phyloP scores from a whole-genome alignment of 192 early-diverging fungal genomes.

The Pilaira anomala region DNA sequence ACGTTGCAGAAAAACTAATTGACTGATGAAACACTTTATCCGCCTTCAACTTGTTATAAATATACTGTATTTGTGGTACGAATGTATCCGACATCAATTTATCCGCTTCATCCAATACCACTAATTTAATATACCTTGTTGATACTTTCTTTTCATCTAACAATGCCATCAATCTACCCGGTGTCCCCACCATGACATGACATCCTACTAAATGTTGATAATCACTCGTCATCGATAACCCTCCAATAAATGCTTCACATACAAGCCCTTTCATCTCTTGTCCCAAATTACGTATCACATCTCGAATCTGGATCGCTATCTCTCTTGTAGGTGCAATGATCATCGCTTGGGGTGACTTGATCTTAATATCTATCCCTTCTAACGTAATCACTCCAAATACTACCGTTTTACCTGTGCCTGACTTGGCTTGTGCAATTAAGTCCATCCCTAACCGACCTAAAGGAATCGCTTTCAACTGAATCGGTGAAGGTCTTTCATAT shows the following conservation, averaged over 20 bases:
- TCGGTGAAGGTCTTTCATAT: conserved; percentile 59
- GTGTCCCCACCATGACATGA: conserved; percentile 55
- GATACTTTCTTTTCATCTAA: conserved; percentile 37
- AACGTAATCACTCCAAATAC: conserved; percentile 66
- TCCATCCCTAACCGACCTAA: conserved; percentile 57
- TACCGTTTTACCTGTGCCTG: conserved; percentile 76
- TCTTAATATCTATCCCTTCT: conserved; percentile 38
- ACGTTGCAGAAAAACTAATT: conserved; percentile 60
- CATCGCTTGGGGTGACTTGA: conserved; percentile 31
- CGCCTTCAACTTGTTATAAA: conserved; percentile 35
- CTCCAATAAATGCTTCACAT: conserved; percentile 56
- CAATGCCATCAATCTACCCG: conserved; percentile 46
- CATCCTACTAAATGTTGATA: conserved; percentile 40
- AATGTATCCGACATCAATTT: conserved; percentile 56
- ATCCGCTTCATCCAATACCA: conserved; percentile 63
- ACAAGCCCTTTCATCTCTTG: conserved; percentile 19
- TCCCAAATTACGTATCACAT: conserved; percentile 47
- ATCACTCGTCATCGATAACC: conserved; percentile 46
- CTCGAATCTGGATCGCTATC: conserved; percentile 58
- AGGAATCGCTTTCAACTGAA: conserved; percentile 64
- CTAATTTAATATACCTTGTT: conserved; percentile 37
- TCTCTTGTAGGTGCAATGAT: conserved; percentile 64
- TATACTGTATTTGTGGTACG: conserved; percentile 36
- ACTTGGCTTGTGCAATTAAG: conserved; percentile 84
- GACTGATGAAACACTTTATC: conserved; percentile 42